phyloP scores from a whole-genome alignment of 192 early-diverging fungal species.

The Backusella circina region DNA sequence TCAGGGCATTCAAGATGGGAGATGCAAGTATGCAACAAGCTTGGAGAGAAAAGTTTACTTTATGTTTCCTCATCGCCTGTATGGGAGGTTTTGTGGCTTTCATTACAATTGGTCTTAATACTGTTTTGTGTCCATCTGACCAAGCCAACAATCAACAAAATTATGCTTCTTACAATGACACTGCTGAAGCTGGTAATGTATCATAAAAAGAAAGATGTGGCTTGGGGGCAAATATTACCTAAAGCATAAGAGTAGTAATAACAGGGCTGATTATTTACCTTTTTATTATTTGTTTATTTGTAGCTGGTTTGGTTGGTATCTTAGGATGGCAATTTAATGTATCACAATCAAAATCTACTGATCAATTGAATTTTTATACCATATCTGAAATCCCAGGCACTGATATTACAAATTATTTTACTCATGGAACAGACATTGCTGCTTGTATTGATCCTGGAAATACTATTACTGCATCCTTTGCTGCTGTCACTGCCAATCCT shows the following conservation, averaged over 20 bases:
- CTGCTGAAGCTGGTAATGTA: conserved; percentile 15
- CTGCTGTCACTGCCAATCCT: conserved; percentile 38
- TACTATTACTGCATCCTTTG: conserved; percentile 28
- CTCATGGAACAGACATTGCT: conserved; percentile 17
- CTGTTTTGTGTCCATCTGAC: conserved; percentile 56
- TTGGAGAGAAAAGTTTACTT: conserved; percentile 76
- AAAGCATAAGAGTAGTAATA: background rate
- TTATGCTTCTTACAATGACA: conserved; percentile 46
- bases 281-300: conserved; percentile 26
- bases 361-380: conserved; percentile 32
- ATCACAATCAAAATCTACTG: conserved; percentile 15
- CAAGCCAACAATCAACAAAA: conserved; percentile 44
- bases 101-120: conserved; percentile 71
- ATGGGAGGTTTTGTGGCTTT: conserved; percentile 80
- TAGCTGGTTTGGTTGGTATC: conserved; percentile 36
- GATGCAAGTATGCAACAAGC: conserved; percentile 74
- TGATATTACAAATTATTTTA: conserved; percentile 56
- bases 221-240: background rate
- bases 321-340: conserved; percentile 46
- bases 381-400: conserved; percentile 41
- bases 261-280: background rate
- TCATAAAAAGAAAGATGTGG: background rate
- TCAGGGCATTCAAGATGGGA: conserved; percentile 50
- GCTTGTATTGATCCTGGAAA: conserved; percentile 34
- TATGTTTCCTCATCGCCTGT: conserved; percentile 77